Percentiles rank a stretch among this genome's conserved stretches.
phyloP scores from a whole-genome alignment of 352 stramenopile species.

The Pythium guiyangense region DNA sequence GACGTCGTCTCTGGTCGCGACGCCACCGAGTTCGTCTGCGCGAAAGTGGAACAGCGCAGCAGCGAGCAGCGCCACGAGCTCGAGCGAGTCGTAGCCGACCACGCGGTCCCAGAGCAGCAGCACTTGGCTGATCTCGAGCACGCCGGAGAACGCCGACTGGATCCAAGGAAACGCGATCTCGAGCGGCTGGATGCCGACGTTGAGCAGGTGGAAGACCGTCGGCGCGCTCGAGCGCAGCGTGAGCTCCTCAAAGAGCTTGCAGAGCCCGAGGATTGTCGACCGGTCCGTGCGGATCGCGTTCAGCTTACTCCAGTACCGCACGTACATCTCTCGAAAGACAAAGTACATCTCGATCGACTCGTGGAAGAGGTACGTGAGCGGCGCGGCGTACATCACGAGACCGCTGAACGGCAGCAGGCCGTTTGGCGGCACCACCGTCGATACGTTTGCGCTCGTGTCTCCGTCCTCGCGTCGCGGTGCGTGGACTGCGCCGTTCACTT shows the following conservation, averaged over 20 bases:
- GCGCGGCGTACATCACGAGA: conserved; percentile 67
- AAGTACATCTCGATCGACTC: conserved; percentile 64
- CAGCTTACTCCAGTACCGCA: conserved; percentile 75
- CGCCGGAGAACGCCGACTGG: conserved; percentile 68
- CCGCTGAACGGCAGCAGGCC: conserved; percentile 69
- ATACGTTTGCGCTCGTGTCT: not conserved
- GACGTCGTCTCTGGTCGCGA: conserved; percentile 43
- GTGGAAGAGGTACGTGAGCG: conserved; percentile 67
- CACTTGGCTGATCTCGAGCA: conserved; percentile 70
- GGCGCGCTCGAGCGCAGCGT: conserved; percentile 39
- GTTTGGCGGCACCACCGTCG: conserved; percentile 33
- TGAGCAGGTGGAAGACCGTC: conserved; percentile 58
- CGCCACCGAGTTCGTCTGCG: conserved; percentile 38
- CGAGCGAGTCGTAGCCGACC: conserved; percentile 62
- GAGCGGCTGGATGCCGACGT: conserved; percentile 51
- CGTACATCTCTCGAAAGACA: conserved; percentile 77
- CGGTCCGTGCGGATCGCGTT: conserved; percentile 51
- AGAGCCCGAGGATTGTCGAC: conserved; percentile 61
- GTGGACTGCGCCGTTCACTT: conserved; percentile 50
- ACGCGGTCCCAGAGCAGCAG: conserved; percentile 78
- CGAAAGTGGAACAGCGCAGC: conserved; percentile 73
- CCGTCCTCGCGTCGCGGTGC: not conserved
- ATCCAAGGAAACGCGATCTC: conserved; percentile 81
- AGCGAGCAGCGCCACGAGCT: conserved; percentile 63
- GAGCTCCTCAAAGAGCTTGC: conserved; percentile 74